Base-by-base conservation (phyloP, 1,284 basidiomycete species). In the Peniophora sp. region DNA sequence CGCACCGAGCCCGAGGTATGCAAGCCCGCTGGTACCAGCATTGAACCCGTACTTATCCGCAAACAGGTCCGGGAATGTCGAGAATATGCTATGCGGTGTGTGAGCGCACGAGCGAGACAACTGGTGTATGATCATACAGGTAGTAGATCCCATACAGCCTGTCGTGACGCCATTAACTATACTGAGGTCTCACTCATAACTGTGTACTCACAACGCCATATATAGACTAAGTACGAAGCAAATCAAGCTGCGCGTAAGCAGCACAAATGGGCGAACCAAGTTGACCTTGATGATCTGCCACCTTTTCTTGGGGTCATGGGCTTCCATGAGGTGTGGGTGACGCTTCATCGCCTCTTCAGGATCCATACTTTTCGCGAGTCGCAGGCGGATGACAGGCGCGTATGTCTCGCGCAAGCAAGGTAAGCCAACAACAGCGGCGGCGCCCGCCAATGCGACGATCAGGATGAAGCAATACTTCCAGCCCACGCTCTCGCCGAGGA, bases 31-130 rank as follows among this genome's bases (percentile, higher is more conserved):
- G 6, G 64, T 54, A 12, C 69, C 70, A n/a, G 59, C 57, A 22
- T 58, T 59, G 58, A 68, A 67, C 23, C 63, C 60, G 47, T 72
- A 68, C 17, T 60, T 55, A 3, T 58, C 54, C 3, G 56, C 52
- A 54, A 64, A 68, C 24, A 60, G 54, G 41, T 51, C 59, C 9
- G 74, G 71, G 65, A 76, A 82, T 3, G 79, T 85, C 2, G 84
- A 67, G 58, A 88, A 88, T 79, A 88, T 84, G 45, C 88, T 69
- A 64, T 88, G 85, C 61, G 79, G 82, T 5, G 81, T 17, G 6
- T n/a, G 18, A 20, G 6, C 8, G 37, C 5, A 20, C 8, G 37
- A 8, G 6, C 8, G 5, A n/a, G n/a, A n/a, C 5, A 41, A 20
- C 15, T 5, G 15, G n/a, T 5, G 8, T 5, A 5, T 8, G 37